Base-by-base conservation (phyloP, 2,329 filamentous ascomycete species). In the Tolypocladium tundrense region DNA sequence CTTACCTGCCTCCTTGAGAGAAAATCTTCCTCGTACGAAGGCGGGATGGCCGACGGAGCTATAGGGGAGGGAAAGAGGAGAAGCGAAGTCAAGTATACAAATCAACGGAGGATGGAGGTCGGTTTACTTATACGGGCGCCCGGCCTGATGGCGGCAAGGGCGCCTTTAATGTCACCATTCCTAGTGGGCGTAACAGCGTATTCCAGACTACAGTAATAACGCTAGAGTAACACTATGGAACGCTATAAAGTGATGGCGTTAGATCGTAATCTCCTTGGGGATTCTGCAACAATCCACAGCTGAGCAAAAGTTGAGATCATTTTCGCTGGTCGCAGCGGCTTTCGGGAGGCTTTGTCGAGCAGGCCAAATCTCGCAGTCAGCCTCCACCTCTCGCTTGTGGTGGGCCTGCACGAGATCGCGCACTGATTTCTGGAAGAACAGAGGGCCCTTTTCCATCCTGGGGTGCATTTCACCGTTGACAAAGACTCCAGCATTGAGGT, bases 401-500 rank as follows among this genome's bases (percentile, higher is more conserved):
- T 84, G 80, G 42, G 73, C 72, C 37, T 71, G 72, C 40, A 84
- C 69, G 19, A 73, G 66, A 45, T 81, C 75, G 3, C 81, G 77
- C 40, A 79, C 75, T 3, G 69, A 68, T 51, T 75, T 75, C 71
- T 84, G 81, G 74, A 84, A 83, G 68, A 77, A 82, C 0, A 84
- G 70, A 0, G 81, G 80, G 0, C 81, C 80, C 67, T 84, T 80
- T 68, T 87, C 84, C 68, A 80, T 77, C 54, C 75, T 73, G 0
- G 84, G 83, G 66, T 87, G 84, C 68, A 87, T 72, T 66, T 85
- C 79, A 56, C 84, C 84, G 64, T 82, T 86, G 66, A 84, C 72
- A 59, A 85, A 87, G 55, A 86, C 76, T 9, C 83, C 82, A 0
- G 79, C 75, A 66, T 83, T 81, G 63, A 87, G 75, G 67, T 87